phyloP scores from a whole-genome alignment of 371 early-diverging fungal species.

The Syncephalastrum sp. region DNA sequence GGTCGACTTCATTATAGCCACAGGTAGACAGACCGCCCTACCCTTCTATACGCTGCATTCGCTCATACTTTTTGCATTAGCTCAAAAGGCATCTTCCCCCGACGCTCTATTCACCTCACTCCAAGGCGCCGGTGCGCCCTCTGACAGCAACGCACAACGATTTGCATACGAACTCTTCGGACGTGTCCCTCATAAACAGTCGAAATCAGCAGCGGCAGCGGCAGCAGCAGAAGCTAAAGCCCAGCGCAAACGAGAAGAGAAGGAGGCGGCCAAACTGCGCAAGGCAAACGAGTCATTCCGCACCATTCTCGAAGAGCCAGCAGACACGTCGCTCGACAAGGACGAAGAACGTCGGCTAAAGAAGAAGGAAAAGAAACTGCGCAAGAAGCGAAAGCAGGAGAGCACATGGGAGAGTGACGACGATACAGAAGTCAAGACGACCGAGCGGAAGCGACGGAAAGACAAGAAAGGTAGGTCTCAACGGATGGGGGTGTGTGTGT shows the following conservation, averaged over 20 bases:
- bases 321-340: constrained; percentile 25
- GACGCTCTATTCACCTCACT: constrained; percentile 53
- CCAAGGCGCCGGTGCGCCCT: constrained; percentile 59
- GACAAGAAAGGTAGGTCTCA: constrained; percentile 33
- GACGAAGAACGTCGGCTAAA: constrained; percentile 25
- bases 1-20: constrained; percentile 73
- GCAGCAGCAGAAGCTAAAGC: constrained; percentile 28
- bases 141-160: constrained; percentile 43
- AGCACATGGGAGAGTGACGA: constrained; percentile 63
- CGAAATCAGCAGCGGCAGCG: constrained; percentile 24
- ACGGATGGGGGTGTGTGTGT: neutral
- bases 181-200: constrained; percentile 53
- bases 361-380: constrained; percentile 50
- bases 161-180: constrained; percentile 68
- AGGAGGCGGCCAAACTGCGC: constrained; percentile 53
- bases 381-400: constrained; percentile 55
- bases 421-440: constrained; percentile 46
- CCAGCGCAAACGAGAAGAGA: constrained; percentile 50
- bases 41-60: neutral
- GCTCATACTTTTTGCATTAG: constrained; percentile 24
- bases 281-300: constrained; percentile 61
- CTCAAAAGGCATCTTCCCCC: constrained; percentile 60
- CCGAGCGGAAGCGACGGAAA: constrained; percentile 34
- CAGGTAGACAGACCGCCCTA: constrained; percentile 32
- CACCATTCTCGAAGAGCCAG: constrained; percentile 56